Percentiles rank a stretch among this genome's conserved stretches.
phyloP scores from a whole-genome alignment of 495 filamentous ascomycete species.

The Tuber aestivum region DNA sequence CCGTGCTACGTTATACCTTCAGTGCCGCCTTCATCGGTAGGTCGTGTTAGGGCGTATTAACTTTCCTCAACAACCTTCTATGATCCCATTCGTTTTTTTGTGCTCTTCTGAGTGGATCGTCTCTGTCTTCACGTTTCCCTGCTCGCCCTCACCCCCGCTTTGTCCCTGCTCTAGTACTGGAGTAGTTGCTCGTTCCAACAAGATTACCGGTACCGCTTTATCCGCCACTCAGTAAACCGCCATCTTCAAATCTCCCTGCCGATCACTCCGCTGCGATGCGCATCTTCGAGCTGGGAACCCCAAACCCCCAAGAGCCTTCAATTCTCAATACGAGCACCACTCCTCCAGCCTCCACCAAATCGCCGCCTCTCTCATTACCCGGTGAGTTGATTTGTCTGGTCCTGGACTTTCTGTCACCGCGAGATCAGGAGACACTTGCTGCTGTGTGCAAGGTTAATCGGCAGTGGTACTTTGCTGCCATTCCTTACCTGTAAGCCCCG shows the following conservation, averaged over 20 bases:
- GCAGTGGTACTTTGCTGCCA: slow-evolving; percentile 59
- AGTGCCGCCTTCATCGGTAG: background rate
- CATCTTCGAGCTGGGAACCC: background rate
- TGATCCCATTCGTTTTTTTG: background rate
- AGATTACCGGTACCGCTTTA: background rate
- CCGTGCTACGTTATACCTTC: background rate
- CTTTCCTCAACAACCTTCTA: background rate
- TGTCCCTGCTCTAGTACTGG: background rate
- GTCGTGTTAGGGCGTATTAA: background rate
- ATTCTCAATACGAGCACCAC: slow-evolving; percentile 40
- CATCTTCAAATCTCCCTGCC: background rate
- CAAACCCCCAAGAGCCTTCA: background rate
- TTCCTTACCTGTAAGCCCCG: slow-evolving; percentile 51
- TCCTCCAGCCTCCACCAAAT: slow-evolving; percentile 8
- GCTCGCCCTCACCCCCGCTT: background rate
- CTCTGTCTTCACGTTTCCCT: background rate
- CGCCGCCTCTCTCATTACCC: slow-evolving; percentile 13
- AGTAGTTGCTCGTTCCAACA: background rate
- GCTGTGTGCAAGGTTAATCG: slow-evolving; percentile 52
- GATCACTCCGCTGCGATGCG: background rate
- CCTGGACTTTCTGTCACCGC: slow-evolving; percentile 30
- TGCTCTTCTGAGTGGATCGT: background rate
- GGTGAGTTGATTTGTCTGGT: slow-evolving; percentile 35
- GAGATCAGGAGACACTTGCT: slow-evolving; percentile 32
- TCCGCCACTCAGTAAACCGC: background rate